Conservation (phyloP, 31 red algal species). For the Porphyra umbilicalis region DNA sequence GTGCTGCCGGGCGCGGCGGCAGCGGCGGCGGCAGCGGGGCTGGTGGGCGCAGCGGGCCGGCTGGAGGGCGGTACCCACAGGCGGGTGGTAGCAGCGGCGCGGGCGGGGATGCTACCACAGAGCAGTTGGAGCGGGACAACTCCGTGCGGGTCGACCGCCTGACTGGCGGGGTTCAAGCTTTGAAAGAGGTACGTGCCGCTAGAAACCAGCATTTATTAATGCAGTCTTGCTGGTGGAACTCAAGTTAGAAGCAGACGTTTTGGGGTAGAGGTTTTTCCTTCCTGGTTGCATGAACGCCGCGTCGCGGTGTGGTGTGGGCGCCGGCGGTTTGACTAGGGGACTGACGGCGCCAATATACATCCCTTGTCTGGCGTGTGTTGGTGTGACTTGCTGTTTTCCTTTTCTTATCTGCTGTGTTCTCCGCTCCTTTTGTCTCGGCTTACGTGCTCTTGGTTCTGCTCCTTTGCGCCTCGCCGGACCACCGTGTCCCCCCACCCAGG, state of each 20-base stretch:
- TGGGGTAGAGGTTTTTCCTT: too few species aligned
- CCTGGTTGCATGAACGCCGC: too few species aligned
- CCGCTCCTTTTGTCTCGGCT: not conserved
- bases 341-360: too few species aligned
- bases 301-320: too few species aligned
- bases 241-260: too few species aligned
- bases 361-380: not conserved
- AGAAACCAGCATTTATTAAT: too few species aligned
- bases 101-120: not conserved
- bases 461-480: too few species aligned
- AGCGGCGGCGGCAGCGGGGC: not conserved
- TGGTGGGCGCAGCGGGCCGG: not conserved
- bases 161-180: not conserved
- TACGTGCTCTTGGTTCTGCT: not conserved
- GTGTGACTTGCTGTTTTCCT: not conserved
- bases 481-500: too few species aligned
- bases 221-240: too few species aligned
- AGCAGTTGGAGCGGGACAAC: not conserved
- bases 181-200: not conserved
- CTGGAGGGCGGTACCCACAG: not conserved
- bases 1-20: not conserved
- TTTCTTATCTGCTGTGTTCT: not conserved
- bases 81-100: not conserved
- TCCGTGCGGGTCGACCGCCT: not conserved
- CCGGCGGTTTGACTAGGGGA: too few species aligned